Conservation (phyloP, 129 eudicot genomes). For the Calendula officinalis region DNA sequence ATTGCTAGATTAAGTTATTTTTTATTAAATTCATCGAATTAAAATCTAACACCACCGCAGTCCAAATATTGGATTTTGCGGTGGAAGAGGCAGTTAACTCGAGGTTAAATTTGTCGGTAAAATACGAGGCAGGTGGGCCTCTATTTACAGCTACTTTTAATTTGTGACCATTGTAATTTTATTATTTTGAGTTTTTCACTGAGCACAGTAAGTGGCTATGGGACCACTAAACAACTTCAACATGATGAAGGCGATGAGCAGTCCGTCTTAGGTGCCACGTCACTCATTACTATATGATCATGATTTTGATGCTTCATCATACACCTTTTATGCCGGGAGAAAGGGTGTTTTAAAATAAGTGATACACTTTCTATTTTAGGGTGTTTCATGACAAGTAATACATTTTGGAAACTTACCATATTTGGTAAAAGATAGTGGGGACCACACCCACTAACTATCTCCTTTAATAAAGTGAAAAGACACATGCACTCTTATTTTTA, state of each 20-base stretch:
- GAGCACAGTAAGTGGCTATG: conserved; percentile 20
- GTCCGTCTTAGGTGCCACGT: conserved; percentile 35
- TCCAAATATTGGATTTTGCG: conserved; percentile 9
- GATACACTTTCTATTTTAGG: too few relatives aligned
- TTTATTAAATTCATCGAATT: too few relatives aligned
- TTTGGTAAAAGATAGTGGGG: too few relatives aligned
- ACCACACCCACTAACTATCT: too few relatives aligned
- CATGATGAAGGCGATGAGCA: conserved; percentile 36
- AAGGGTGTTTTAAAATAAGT: too few relatives aligned
- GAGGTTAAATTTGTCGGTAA: conserved; percentile 38
- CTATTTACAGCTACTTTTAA: conserved; percentile 8
- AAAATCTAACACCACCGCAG: neutral
- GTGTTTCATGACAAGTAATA: too few relatives aligned
- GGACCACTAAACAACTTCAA: conserved; percentile 27
- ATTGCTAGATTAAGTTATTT: too few relatives aligned
- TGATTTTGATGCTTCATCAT: conserved; percentile 24
- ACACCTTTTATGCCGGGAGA: too few relatives aligned
- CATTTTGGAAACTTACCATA: too few relatives aligned
- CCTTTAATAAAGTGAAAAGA: too few relatives aligned
- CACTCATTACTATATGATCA: conserved; percentile 33
- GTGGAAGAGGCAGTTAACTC: conserved; percentile 28
- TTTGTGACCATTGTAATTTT: conserved; percentile 20
- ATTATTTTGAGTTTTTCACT: conserved; percentile 15
- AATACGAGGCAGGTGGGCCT: conserved; percentile 26
- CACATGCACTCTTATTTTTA: too few relatives aligned